These are phyloP conservation scores for Candida easanensis DNA, from an alignment of 805 yeast genomes.

Conservation along the genomic window DNA sequence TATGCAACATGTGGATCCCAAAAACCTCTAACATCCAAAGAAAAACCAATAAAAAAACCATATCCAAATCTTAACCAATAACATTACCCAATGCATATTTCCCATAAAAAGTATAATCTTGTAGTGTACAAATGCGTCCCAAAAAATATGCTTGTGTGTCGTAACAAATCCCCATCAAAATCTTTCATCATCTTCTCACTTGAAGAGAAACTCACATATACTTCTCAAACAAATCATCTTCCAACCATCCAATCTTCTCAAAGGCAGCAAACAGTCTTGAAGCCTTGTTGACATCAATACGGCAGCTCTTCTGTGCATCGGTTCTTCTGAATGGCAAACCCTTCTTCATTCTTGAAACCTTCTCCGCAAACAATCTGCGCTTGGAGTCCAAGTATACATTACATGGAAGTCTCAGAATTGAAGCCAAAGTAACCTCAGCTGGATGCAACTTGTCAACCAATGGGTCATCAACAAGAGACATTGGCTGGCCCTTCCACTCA, in stretches of 20 bases:
- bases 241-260: constrained; percentile 94
- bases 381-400: constrained; percentile 79
- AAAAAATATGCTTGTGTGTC: too few species aligned
- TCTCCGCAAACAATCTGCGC: constrained; percentile 85
- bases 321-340: constrained; percentile 92
- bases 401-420: constrained; percentile 85
- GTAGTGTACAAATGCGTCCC: too few species aligned
- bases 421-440: constrained; percentile 83
- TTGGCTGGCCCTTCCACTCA: constrained; percentile 98
- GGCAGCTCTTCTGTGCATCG: constrained; percentile 96
- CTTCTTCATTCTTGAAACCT: constrained; percentile 70
- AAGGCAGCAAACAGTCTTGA: constrained; percentile 88
- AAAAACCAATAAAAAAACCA: neutral
- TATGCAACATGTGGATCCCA: neutral
- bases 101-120: too few species aligned
- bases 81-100: neutral
- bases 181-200: too few species aligned
- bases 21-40: neutral
- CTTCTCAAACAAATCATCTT: constrained; percentile 64
- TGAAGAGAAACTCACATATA: constrained; percentile 30
- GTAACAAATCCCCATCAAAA: too few species aligned
- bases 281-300: constrained; percentile 96
- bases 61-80: neutral
- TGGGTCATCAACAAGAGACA: constrained; percentile 84
- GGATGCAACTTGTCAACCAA: constrained; percentile 75